Evolutionary conservation across 2,329 filamentous ascomycete genomes (phyloP), one percentile per base, ranked within the genome.

Genomic region (Botrytis tulipae): DNA sequence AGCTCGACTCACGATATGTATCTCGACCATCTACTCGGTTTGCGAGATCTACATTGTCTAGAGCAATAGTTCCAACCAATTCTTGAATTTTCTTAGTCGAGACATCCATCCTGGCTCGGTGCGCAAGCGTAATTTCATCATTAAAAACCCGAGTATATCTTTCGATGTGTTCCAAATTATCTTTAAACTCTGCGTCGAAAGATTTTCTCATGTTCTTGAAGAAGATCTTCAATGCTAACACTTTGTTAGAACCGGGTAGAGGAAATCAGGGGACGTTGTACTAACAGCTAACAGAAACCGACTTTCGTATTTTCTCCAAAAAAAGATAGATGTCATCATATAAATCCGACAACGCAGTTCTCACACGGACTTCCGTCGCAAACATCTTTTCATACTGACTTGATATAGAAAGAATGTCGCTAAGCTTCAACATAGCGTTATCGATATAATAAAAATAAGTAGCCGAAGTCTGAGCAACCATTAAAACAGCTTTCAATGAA

Each of bases 391-490:
- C 71, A 40, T 72, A 72, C 22, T 69, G 71, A 20, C 46, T 48
- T 1, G 71, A 72, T 6, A 72, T 68, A 10, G 71, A 72, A 25
- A 72, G 63, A 0, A 69, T 59, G n/a, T 69, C 71, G 46, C 63
- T 40, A 22, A 72, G 71, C 51, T 68, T 72, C 32, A 61, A 16
- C 71, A 72, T 68, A 3, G 71, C 71, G 29, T 60, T 69, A 22
- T 72, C 54, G 22, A 72, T 60, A 8, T 72, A 72, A 20, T 60
- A 35, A 46, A 72, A 72, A 42, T 72, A 72, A 20, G 54, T 60
- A 12, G 57, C 51, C 10, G 71, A 72, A n/a, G 71, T 72, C n/a
- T 72, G 71, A 37, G 71, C 71, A 48, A 72, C 62, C 71, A 72
- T 59, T 40, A 72, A 61, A 48, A 72, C 60, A 37, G 25, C 71